Evolutionary conservation across 2,329 filamentous ascomycete genomes (phyloP).

Genomic region (Arthroderma uncinatum): DNA sequence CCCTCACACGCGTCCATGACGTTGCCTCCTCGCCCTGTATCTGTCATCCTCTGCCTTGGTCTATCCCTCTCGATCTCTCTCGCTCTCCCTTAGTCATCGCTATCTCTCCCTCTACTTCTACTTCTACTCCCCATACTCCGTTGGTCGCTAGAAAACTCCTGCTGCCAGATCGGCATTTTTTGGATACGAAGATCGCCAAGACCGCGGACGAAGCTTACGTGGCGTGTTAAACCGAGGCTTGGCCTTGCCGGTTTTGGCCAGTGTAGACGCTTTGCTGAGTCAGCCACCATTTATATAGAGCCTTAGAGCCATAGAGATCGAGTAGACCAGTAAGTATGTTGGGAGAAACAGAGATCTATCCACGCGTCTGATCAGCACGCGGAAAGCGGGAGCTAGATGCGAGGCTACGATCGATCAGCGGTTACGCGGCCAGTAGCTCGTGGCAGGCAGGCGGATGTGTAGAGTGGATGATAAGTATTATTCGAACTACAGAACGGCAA

Average conservation of each 20-base stretch:
- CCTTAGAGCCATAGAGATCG: neutral
- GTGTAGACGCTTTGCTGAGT: neutral
- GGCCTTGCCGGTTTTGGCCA: neutral
- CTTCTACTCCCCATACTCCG: neutral
- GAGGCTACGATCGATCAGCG: neutral
- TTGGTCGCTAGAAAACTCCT: too few relatives aligned
- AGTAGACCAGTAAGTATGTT: neutral
- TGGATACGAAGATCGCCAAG: neutral
- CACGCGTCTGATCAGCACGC: neutral
- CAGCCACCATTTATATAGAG: neutral
- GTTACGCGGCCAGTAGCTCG: neutral
- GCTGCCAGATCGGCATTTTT: neutral
- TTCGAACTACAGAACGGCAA: conserved; percentile 55
- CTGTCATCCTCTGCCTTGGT: neutral
- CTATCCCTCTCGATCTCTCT: neutral
- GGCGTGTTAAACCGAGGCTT: neutral
- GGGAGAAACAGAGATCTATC: neutral
- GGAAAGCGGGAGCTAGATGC: neutral
- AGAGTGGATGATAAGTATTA: too few relatives aligned
- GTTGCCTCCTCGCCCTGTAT: neutral
- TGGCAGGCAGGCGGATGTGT: too few relatives aligned
- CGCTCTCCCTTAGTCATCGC: neutral
- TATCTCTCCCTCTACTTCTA: neutral
- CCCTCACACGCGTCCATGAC: too few relatives aligned
- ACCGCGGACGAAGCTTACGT: neutral